Evolutionary conservation across 139 green algal genomes (phyloP), one percentile per base, ranked within the genome.

Genomic region (Volvox africanus): DNA sequence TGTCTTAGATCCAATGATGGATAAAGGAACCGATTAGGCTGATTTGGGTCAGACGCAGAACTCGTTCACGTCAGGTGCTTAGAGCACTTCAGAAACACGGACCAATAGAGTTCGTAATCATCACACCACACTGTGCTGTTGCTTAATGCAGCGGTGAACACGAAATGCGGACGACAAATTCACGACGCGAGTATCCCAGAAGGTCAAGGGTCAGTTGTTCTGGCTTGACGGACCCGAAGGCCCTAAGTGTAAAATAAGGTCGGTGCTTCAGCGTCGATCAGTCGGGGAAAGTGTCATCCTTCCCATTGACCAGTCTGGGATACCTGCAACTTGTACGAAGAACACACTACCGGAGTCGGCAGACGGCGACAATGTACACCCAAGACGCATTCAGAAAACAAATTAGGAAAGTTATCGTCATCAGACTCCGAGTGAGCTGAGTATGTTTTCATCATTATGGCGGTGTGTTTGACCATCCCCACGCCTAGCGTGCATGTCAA

Each of bases 41-140:
- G 65, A 30, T 14, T 61, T 81, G 84, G 88, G 91, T 92, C 76
- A 89, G 81, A 68, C 61, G 30, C 32, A 90, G 83, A 83, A 91
- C 92, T 92, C 89, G 89, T 80, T 94, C 93, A 96, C 81, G 88
- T 91, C 96, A 97, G 93, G 78, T 96, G 93, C 89, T 61, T 61
- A 80, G 89, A 92, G 82, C 96, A 88, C 87, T 89, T 97, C 92
- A 93, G 95, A 94, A 97, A 97, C 96, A 97, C 96, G 96, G 94
- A 97, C 94, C 95, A 97, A 95, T 94, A 55, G 44, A 90, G 90
- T 83, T 93, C 92, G 92, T 80, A 80, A 92, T 97, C 94, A 93
- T 96, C 94, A 89, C 32, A 35, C 80, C 61, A 68, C 33, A 73
- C 65, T 73, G 30, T 68, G 61, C 69, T 69, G 28, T 79, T n/a